Evolutionary conservation across 192 early-diverging fungal species (phyloP), one percentile per base, ranked within the genome.

Genomic region (Paraglomus brasilianum): DNA sequence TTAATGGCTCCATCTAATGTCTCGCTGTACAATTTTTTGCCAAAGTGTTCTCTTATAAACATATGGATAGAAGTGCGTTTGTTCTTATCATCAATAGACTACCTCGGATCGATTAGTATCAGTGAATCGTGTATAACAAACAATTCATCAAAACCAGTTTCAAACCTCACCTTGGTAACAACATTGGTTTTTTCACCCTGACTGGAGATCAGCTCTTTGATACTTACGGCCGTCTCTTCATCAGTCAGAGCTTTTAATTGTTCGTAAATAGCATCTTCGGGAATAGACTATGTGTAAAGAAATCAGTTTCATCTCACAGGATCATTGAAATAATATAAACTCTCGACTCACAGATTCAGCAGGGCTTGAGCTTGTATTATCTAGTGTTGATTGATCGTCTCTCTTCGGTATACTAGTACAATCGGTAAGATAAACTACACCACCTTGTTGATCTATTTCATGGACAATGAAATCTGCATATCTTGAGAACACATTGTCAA

Each of bases 381-480:
- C 19, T 65, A 36, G 17, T 56, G n/a, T 30, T 50, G 19, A 30
- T 30, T 30, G 30, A 30, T 30, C 30, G 3, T 30, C 30, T 30
- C 30, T 30, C 30, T 30, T 30, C 30, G 30, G 30, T 30, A 30
- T 30, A 3, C 30, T 30, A 30, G 30, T 30, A 42, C 48, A 73
- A 5, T 63, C 52, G 24, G 77, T 79, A 44, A 98, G 75, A 47
- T 87, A 89, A 8, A 95, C 87, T 2, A 91, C 83, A 22, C 84
- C 71, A 17, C 92, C 92, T 19, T 77, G 64, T 40, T 72, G 60
- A 70, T 90, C 89, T 15, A 98, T 89, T 83, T 98, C 96, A 78
- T 94, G 89, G 24, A 98, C 96, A 41, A 94, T 78, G 78, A 98
- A 98, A 75, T 98, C 96, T 0, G 85, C 78, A 53, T 82, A 89